Conservation (phyloP, 352 stramenopile genomes). For the Sclerospora graminicola region DNA sequence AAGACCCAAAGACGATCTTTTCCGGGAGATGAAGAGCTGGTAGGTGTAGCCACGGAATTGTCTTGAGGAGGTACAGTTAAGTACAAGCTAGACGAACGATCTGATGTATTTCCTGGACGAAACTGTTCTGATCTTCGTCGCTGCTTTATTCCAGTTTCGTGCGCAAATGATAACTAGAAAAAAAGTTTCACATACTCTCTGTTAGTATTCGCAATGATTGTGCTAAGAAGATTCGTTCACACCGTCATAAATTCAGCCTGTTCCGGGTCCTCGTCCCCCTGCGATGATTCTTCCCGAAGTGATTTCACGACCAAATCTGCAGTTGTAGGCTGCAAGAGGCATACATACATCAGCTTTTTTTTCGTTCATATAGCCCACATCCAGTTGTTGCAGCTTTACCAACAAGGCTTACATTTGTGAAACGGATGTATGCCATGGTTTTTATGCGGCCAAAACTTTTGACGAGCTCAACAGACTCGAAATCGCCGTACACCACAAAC, state of each 20-base stretch:
- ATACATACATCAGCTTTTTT: slow-evolving; percentile 6
- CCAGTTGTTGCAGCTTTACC: background rate
- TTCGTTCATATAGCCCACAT: background rate
- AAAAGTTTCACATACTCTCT: background rate
- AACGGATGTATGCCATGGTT: slow-evolving; percentile 79
- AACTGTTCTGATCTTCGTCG: slow-evolving; percentile 3
- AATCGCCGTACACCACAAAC: slow-evolving; percentile 71
- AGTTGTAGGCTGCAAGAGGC: slow-evolving; percentile 25
- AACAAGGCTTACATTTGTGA: slow-evolving; percentile 34
- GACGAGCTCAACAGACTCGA: slow-evolving; percentile 54
- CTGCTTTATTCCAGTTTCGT: slow-evolving; percentile 15
- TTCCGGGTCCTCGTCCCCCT: slow-evolving; percentile 23
- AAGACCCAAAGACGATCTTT: slow-evolving; percentile 53
- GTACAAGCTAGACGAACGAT: background rate
- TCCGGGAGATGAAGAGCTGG: slow-evolving; percentile 1
- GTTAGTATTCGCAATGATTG: too few relatives aligned
- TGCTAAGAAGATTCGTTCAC: too few relatives aligned
- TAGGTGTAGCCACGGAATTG: slow-evolving; percentile 1
- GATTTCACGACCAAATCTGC: slow-evolving; percentile 44
- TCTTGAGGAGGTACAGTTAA: background rate
- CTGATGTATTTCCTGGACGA: slow-evolving; percentile 2
- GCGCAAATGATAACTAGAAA: slow-evolving; percentile 36
- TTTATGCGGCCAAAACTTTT: slow-evolving; percentile 74
- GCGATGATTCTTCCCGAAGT: slow-evolving; percentile 30
- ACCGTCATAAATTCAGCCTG: slow-evolving; percentile 46